Evolutionary conservation across 2,329 filamentous ascomycete species (phyloP).

Genomic region (Beauveria australis): DNA sequence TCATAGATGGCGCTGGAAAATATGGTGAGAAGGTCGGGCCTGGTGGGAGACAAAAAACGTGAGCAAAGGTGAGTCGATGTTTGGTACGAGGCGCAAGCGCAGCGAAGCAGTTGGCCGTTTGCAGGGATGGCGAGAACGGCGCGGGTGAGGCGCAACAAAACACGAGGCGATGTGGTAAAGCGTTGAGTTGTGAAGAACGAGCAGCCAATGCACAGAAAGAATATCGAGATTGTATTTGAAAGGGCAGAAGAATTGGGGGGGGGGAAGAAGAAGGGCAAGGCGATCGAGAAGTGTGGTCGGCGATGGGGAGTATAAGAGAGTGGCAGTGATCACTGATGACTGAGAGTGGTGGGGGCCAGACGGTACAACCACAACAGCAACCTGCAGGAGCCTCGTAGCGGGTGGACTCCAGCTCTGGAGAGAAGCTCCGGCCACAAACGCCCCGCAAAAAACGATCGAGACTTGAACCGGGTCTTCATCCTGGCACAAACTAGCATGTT

Average conservation of each 20-base stretch:
- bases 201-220: background rate
- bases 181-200: background rate
- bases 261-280: background rate
- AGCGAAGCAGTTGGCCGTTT: background rate
- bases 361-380: background rate
- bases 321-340: background rate
- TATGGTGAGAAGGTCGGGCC: background rate
- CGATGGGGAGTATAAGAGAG: conserved; percentile 9
- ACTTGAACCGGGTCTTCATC: too few species aligned
- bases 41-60: background rate
- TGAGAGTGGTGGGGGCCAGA: conserved; percentile 9
- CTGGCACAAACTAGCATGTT: too few species aligned
- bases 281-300: conserved; percentile 5
- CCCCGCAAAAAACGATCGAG: too few species aligned
- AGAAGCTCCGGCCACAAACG: background rate
- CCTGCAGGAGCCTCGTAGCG: background rate
- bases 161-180: background rate
- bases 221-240: background rate
- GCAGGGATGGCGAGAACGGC: background rate
- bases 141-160: background rate
- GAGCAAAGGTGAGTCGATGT: background rate
- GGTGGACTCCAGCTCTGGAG: background rate
- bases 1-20: conserved; percentile 6
- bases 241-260: background rate
- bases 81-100: background rate